These are phyloP conservation scores for Celoporthe dispersa DNA, from an alignment of 2,329 filamentous ascomycete genomes.

Conservation along the genomic window DNA sequence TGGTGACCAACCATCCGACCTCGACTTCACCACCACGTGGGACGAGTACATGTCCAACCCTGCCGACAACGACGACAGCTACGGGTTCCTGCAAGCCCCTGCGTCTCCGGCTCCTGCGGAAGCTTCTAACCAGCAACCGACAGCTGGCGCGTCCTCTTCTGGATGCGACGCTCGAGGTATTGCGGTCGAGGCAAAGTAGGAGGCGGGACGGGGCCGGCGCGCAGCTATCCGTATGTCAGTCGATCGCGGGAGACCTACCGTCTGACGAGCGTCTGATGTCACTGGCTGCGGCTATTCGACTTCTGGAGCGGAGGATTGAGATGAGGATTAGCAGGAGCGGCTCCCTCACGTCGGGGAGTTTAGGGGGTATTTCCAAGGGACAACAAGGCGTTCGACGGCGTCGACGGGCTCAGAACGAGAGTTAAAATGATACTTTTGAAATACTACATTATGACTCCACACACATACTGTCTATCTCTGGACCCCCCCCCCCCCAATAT, in stretches of 20 bases:
- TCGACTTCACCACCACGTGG: slow-evolving; percentile 35
- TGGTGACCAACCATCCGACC: slow-evolving; percentile 51
- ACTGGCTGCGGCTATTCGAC: slow-evolving; percentile 50
- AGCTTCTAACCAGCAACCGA: slow-evolving; percentile 75
- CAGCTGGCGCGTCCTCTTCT: slow-evolving; percentile 72
- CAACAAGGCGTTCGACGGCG: slow-evolving; percentile 7
- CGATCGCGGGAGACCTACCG: slow-evolving; percentile 22
- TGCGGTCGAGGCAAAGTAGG: slow-evolving; percentile 59
- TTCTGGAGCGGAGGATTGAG: slow-evolving; percentile 46
- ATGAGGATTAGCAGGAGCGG: slow-evolving; percentile 28
- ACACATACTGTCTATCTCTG: background rate
- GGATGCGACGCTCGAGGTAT: slow-evolving; percentile 75
- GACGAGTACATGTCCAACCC: slow-evolving; percentile 57
- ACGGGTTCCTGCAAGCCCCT: slow-evolving; percentile 60
- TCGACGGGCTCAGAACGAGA: background rate
- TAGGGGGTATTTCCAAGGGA: background rate
- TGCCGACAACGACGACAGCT: slow-evolving; percentile 44
- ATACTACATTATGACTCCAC: background rate
- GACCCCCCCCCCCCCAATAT: no score
- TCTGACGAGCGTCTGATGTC: slow-evolving; percentile 50
- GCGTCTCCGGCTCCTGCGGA: slow-evolving; percentile 65
- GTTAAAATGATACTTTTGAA: slow-evolving; percentile 4
- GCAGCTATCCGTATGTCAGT: slow-evolving; percentile 4
- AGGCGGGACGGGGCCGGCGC: slow-evolving; percentile 17
- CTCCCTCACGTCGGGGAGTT: background rate